Base-by-base conservation (phyloP, 768 basidiomycete species). In the Panaeolus cyanescens region DNA sequence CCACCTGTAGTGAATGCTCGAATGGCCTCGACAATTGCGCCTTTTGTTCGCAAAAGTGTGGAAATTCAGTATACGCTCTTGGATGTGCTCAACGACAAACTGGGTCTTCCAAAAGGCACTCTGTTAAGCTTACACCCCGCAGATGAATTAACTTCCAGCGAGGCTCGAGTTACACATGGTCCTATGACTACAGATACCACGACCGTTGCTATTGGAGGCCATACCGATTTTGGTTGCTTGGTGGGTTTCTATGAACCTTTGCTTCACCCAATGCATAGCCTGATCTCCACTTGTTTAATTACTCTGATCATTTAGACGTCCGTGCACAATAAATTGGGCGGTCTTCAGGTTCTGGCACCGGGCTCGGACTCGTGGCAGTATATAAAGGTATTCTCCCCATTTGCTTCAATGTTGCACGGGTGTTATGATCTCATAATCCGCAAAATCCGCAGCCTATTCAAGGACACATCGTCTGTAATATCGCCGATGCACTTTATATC, bases 171-270 rank as follows among this genome's bases (percentile, higher is more conserved):
- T 10, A 85, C 84, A 62, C 83, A 72, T 66, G 83, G 77, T 30
- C 81, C 85, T 0, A 79, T 78, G 0, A 74, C 69, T 58, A 70
- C 73, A 0, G 69, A 72, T 17, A 77, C 59, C 33, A 73, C 78
- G 7, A 79, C 71, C 42, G 74, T 78, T n/a, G 75, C 77, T 0
- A 69, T 89, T n/a, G 87, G 87, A 20, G 83, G 84, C 1, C 90
- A 91, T 68, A 89, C 88, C 2, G 89, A 90, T 70, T 90, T 90
- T 64, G 88, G 89, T 65, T 86, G 85, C n/a, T 69, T 90, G 59
- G 87, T 88, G 64, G 67, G 82, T 36, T 1, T 30, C 66, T 66
- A n/a, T 67, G 67, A 1, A 66, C 71, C 39, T 71, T 69, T 10
- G 61, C 74, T 20, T 71, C 73, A 65, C 77, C n/a, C n/a, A n/a